These are phyloP conservation scores for Ceratocystis colombiana DNA, from an alignment of 2,329 filamentous ascomycete genomes.

Conservation along the genomic window DNA sequence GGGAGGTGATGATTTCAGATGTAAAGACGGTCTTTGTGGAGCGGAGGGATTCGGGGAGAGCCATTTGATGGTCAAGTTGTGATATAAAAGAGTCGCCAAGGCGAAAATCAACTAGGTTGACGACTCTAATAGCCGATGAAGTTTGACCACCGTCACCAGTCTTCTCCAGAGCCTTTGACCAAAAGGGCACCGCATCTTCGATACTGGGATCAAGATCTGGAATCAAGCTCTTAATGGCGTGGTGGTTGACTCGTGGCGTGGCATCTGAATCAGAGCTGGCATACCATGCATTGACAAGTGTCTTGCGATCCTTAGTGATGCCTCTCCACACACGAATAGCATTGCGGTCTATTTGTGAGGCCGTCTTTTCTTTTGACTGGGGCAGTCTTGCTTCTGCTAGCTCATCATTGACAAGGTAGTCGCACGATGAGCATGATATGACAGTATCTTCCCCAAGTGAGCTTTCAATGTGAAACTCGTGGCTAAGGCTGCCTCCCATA, in stretches of 20 bases:
- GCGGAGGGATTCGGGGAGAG: background rate
- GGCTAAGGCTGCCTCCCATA: conserved; percentile 86
- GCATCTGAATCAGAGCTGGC: conserved; percentile 31
- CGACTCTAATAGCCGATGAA: conserved; percentile 26
- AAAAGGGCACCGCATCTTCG: conserved; percentile 47
- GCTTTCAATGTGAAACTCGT: conserved; percentile 84
- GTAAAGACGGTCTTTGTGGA: background rate
- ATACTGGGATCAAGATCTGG: conserved; percentile 63
- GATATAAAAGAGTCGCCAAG: conserved; percentile 16
- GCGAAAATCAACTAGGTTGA: conserved; percentile 34
- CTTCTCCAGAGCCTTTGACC: conserved; percentile 36
- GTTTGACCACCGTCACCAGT: background rate
- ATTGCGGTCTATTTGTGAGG: background rate
- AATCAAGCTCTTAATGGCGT: conserved; percentile 55
- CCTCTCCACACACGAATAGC: conserved; percentile 45
- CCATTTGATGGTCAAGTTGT: background rate
- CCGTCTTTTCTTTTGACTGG: background rate
- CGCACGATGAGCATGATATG: conserved; percentile 62
- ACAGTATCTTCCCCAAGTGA: conserved; percentile 76
- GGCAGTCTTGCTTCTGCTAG: conserved; percentile 44
- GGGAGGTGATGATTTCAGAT: conserved; percentile 4
- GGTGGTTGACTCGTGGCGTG: conserved; percentile 37
- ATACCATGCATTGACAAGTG: conserved; percentile 63
- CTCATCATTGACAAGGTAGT: conserved; percentile 78
- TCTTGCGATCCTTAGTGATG: conserved; percentile 56